These are phyloP conservation scores for Protomyces arabidopsidicola DNA, from an alignment of 1,139 yeast species.

Conservation along the genomic window DNA sequence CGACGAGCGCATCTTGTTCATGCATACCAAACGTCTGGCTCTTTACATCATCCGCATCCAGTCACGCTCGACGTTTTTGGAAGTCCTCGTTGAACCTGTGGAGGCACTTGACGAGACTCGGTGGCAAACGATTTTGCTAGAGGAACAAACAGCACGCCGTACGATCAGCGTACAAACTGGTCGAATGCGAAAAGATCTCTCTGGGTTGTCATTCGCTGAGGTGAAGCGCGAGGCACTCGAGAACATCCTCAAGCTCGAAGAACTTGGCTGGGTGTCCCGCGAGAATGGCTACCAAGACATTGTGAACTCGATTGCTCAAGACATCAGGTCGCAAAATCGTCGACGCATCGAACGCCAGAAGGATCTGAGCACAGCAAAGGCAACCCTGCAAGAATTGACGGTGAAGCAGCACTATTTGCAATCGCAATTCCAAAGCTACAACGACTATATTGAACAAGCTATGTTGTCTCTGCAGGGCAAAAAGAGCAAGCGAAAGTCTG, in stretches of 20 bases:
- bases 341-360: constrained; percentile 59
- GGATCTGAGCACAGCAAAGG: constrained; percentile 58
- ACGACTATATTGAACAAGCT: constrained; percentile 62
- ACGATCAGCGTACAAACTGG: background rate
- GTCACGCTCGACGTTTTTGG: constrained; percentile 64
- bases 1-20: constrained; percentile 50
- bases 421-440: constrained; percentile 61
- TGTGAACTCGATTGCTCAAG: constrained; percentile 76
- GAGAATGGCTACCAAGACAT: constrained; percentile 71
- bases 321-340: constrained; percentile 72
- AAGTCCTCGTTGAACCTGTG: constrained; percentile 68
- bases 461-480: constrained; percentile 57
- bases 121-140: constrained; percentile 53
- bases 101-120: constrained; percentile 60
- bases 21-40: constrained; percentile 77
- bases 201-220: constrained; percentile 61
- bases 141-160: constrained; percentile 43
- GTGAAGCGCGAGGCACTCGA: constrained; percentile 74
- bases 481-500: constrained; percentile 48
- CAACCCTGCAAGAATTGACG: constrained; percentile 55
- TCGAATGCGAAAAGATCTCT: constrained; percentile 32
- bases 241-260: constrained; percentile 69
- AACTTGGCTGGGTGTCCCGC: constrained; percentile 60
- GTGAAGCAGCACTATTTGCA: constrained; percentile 61
- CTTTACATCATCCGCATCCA: constrained; percentile 79